Conservation (phyloP, 176 grass and related monocot species). For the Oryza glaberrima region DNA sequence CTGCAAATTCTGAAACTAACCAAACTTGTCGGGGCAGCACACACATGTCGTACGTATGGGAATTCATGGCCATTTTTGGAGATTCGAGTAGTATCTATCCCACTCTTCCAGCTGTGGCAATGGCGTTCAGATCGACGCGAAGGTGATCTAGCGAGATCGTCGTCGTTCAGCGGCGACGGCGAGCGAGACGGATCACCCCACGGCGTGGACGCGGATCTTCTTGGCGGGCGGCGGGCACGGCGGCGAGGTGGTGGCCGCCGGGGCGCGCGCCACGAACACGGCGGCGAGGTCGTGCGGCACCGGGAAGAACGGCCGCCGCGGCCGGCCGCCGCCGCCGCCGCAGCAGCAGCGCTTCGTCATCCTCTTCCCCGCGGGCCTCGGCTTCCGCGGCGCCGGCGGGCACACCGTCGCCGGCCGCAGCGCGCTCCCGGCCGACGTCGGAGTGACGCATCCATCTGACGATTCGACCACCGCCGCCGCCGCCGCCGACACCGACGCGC, state of each 20-base stretch:
- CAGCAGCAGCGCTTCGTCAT: conserved; percentile 40
- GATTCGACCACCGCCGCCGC: neutral
- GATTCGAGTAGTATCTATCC: neutral
- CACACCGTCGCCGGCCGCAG: conserved; percentile 46
- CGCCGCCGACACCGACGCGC: too few relatives aligned
- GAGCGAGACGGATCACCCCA: neutral
- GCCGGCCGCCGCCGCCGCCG: neutral
- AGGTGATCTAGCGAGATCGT: neutral
- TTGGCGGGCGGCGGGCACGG: conserved; percentile 30
- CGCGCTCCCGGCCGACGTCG: conserved; percentile 43
- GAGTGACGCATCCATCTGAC: conserved; percentile 53
- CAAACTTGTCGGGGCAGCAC: neutral
- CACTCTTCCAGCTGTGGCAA: neutral
- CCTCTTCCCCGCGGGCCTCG: conserved; percentile 36
- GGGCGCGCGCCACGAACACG: conserved; percentile 53
- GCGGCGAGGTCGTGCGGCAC: conserved; percentile 63
- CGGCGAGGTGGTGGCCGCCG: neutral
- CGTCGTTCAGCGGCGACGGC: neutral
- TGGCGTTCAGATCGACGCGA: neutral
- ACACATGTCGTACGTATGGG: too few relatives aligned
- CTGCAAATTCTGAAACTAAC: neutral
- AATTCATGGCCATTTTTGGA: neutral
- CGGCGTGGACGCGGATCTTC: conserved; percentile 56
- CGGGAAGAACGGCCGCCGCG: conserved; percentile 46
- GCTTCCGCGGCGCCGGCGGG: conserved; percentile 72